Evolutionary conservation across 345 rosid genomes (phyloP).

Genomic region (Eucalyptus cloeziana): DNA sequence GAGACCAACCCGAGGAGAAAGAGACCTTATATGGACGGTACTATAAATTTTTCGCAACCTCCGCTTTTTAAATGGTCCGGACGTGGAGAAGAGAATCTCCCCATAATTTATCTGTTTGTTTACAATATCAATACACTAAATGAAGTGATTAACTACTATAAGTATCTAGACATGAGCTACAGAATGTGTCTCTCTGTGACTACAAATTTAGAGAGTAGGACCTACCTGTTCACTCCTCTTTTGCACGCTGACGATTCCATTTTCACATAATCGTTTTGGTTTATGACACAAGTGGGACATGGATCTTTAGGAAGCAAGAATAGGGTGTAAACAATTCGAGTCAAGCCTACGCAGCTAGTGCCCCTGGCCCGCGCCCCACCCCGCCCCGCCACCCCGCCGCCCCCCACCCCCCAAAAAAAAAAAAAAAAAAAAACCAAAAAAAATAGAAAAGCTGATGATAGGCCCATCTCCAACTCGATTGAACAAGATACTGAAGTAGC

Average conservation of each 20-base stretch:
- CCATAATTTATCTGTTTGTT: background rate
- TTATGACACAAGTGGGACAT: background rate
- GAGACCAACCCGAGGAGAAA: background rate
- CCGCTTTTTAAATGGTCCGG: background rate
- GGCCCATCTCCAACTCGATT: background rate
- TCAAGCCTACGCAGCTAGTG: background rate
- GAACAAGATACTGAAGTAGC: background rate
- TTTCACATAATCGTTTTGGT: background rate
- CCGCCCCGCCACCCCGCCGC: fast-evolving
- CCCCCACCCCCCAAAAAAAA: no score
- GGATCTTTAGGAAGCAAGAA: background rate
- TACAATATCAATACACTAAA: background rate
- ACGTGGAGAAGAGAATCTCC: background rate
- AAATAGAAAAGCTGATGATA: background rate
- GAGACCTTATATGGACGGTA: background rate
- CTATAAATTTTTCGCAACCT: background rate
- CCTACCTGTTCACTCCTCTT: background rate
- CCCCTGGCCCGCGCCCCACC: fast-evolving
- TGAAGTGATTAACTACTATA: background rate
- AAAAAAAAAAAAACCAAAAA: fast-evolving
- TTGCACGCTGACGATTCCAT: background rate
- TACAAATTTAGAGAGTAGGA: background rate
- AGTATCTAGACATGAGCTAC: background rate
- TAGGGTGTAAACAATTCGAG: background rate
- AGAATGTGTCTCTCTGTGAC: background rate